Evolutionary conservation across 169 alveolate species (phyloP), one percentile per base, ranked within the genome.

Genomic region (Plasmodium adleri): DNA sequence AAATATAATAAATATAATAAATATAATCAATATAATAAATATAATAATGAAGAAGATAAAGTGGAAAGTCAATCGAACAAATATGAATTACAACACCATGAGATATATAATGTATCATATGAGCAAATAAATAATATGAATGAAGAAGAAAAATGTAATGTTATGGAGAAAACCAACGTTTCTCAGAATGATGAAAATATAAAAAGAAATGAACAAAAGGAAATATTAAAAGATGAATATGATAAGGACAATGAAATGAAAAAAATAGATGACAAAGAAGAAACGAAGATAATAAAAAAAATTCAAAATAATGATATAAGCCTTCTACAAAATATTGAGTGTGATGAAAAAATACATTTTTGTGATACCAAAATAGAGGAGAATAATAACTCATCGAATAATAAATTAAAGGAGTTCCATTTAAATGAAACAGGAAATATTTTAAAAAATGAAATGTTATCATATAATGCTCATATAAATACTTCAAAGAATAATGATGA

Each of bases 371-470:
- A 24, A 5, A 62, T 3, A 62, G 28, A 5, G 1, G 52, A 26
- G 15, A n/a, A 66, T 22, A 9, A 10, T 28, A 39, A n/a, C 43
- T 66, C n/a, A n/a, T 32, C 28, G 10, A 50, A 15, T n/a, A 78
- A 78, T 3, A 24, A 70, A 22, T 17, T 26, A 26, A 13, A 52
- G n/a, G 24, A 66, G 12, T 2, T 22, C 10, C 64, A 78, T 78
- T 67, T 63, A 52, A 66, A 50, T 50, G 39, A 43, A 10, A 78
- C 89, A 22, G 17, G 64, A 52, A 50, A 78, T 8, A 15, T 70
- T 26, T 78, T 78, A 64, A 78, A 59, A 5, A 50, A 10, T 28
- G 72, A 78, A n/a, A 28, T 8, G 7, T 13, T 39, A 39, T 39
- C 78, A 20, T 39, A 3, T 59, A 49, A 71, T 1, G 1, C 17